Conservation (phyloP, 345 rosid species). For the Turritis glabra region DNA sequence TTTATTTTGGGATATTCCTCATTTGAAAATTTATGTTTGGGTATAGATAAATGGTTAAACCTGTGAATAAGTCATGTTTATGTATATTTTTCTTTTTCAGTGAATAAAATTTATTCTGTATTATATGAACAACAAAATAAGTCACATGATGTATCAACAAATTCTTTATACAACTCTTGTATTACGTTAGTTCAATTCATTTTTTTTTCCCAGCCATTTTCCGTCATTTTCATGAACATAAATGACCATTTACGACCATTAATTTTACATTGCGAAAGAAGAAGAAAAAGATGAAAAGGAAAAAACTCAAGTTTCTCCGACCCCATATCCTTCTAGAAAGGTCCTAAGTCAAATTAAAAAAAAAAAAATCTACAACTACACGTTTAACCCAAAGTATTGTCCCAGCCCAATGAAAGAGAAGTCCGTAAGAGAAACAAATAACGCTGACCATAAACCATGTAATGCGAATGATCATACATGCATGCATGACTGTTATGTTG, state of each 20-base stretch:
- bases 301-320: slow-evolving; percentile 7
- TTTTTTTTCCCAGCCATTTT: neutral
- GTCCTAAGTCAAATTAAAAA: slow-evolving; percentile 18
- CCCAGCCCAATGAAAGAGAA: slow-evolving; percentile 31
- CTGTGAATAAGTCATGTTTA: neutral
- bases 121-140: neutral
- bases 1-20: neutral
- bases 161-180: neutral
- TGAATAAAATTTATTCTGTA: neutral
- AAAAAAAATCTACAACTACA: slow-evolving; percentile 23
- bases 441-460: slow-evolving; percentile 15
- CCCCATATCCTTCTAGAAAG: slow-evolving; percentile 31
- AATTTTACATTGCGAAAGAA: slow-evolving; percentile 36
- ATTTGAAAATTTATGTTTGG: neutral
- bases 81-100: neutral
- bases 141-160: neutral
- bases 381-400: slow-evolving; percentile 30
- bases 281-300: neutral
- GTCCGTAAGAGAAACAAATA: slow-evolving; percentile 4
- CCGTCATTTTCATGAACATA: slow-evolving; percentile 5
- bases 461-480: slow-evolving; percentile 14
- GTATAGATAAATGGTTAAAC: neutral
- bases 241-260: slow-evolving; percentile 35
- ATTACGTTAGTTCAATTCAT: neutral
- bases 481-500: slow-evolving; percentile 30